phyloP scores from a whole-genome alignment of 306 rosid species.

The Corylus americana region DNA sequence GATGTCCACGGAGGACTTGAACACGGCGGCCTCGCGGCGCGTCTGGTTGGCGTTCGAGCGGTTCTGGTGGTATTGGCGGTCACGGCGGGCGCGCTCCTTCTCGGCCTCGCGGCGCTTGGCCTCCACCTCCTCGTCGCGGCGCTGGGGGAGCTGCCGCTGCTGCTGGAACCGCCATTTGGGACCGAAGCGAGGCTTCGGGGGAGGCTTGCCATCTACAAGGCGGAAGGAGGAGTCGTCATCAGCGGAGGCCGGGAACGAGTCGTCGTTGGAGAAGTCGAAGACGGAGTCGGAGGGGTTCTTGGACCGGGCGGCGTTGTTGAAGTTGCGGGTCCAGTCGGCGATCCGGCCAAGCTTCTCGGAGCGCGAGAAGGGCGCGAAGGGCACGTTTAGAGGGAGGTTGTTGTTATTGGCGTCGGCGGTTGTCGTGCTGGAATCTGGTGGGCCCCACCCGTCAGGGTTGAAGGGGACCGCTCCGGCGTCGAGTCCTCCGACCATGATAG shows the following conservation, averaged over 20 bases:
- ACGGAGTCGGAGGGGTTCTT: too few relatives aligned
- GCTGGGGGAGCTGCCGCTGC: slow-evolving; percentile 80
- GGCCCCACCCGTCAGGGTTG: too few relatives aligned
- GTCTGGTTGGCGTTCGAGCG: slow-evolving; percentile 44
- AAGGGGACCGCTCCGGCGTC: too few relatives aligned
- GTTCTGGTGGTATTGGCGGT: slow-evolving; percentile 71
- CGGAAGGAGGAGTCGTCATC: slow-evolving; percentile 74
- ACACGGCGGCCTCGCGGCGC: slow-evolving; percentile 89
- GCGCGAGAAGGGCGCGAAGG: too few relatives aligned
- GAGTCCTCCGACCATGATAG: too few relatives aligned
- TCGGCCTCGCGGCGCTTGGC: slow-evolving; percentile 72
- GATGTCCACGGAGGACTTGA: slow-evolving; percentile 83
- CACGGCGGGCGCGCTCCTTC: slow-evolving; percentile 92
- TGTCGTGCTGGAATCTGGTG: too few relatives aligned
- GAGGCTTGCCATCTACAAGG: slow-evolving; percentile 87
- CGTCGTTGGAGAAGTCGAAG: slow-evolving; percentile 48
- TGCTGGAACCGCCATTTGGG: slow-evolving; percentile 90
- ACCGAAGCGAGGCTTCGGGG: slow-evolving; percentile 83
- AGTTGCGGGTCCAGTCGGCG: too few relatives aligned
- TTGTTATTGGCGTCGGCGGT: too few relatives aligned
- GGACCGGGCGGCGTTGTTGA: too few relatives aligned
- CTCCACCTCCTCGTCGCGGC: slow-evolving; percentile 96
- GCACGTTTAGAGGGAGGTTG: too few relatives aligned
- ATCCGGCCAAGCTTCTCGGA: too few relatives aligned
- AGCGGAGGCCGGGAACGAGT: slow-evolving; percentile 67